Conservation (phyloP, 495 filamentous ascomycete species). For the Niebla homalea region DNA sequence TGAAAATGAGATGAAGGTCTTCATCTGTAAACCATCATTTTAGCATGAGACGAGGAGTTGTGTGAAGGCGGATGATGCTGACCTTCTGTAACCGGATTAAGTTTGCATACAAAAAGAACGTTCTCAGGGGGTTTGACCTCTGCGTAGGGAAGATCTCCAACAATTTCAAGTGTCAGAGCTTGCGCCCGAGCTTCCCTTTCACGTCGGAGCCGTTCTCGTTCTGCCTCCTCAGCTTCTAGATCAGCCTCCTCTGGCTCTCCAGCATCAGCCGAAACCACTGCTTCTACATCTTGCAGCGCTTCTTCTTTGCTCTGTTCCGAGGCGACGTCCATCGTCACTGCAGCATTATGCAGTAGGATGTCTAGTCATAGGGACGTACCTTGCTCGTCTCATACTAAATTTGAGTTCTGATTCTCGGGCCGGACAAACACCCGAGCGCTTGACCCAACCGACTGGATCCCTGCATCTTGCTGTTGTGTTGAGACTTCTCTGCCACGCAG, state of each 20-base stretch:
- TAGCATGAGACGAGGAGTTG: not conserved
- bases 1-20: slow-evolving; percentile 90
- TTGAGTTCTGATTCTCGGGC: too few relatives aligned
- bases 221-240: slow-evolving; percentile 64
- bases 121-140: slow-evolving; percentile 98
- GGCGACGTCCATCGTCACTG: too few relatives aligned
- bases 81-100: slow-evolving; percentile 89
- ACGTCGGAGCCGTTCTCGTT: slow-evolving; percentile 63
- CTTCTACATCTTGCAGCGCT: not conserved
- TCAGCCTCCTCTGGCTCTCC: slow-evolving; percentile 34
- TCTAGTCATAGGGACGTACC: too few relatives aligned
- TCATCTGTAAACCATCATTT: slow-evolving; percentile 42
- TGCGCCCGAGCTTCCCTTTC: slow-evolving; percentile 91
- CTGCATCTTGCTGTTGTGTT: too few relatives aligned
- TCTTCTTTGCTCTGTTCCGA: too few relatives aligned
- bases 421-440: too few relatives aligned
- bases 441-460: too few relatives aligned
- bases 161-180: slow-evolving; percentile 91
- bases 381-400: too few relatives aligned
- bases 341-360: too few relatives aligned
- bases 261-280: not conserved
- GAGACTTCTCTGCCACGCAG: too few relatives aligned
- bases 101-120: slow-evolving; percentile 93
- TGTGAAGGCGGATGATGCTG: slow-evolving; percentile 5
- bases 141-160: slow-evolving; percentile 92